These are phyloP conservation scores for Rubus parviflorus DNA, from an alignment of 306 rosid species.

Conservation along the genomic window DNA sequence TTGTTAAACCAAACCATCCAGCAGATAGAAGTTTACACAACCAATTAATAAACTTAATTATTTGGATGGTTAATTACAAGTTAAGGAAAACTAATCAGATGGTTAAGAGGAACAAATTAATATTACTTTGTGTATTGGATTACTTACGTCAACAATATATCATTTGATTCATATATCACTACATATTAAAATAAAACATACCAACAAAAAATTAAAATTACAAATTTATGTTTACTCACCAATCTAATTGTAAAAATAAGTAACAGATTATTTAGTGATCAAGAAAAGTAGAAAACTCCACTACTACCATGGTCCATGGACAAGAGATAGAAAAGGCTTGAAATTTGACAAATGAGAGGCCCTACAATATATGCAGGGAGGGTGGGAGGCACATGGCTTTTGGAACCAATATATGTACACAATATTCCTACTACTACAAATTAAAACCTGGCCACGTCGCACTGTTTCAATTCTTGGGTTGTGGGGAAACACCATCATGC, in stretches of 20 bases:
- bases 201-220: neutral
- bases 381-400: conserved; percentile 85
- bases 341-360: conserved; percentile 11
- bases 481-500: conserved; percentile 75
- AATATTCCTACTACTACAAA: neutral
- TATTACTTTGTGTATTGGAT: too few species aligned
- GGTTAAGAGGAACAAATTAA: too few species aligned
- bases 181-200: too few species aligned
- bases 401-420: conserved; percentile 7
- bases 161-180: too few species aligned
- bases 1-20: neutral
- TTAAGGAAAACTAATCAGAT: too few species aligned
- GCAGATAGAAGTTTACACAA: neutral
- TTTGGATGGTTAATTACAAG: too few species aligned
- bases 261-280: too few species aligned
- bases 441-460: conserved; percentile 60
- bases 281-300: too few species aligned
- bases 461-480: conserved; percentile 60
- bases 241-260: neutral
- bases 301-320: neutral
- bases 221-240: neutral
- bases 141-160: too few species aligned
- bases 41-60: neutral
- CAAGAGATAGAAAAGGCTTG: neutral
- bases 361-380: conserved; percentile 39